Base-by-base conservation (phyloP, 306 rosid species). In the Casuarina cunninghamiana region DNA sequence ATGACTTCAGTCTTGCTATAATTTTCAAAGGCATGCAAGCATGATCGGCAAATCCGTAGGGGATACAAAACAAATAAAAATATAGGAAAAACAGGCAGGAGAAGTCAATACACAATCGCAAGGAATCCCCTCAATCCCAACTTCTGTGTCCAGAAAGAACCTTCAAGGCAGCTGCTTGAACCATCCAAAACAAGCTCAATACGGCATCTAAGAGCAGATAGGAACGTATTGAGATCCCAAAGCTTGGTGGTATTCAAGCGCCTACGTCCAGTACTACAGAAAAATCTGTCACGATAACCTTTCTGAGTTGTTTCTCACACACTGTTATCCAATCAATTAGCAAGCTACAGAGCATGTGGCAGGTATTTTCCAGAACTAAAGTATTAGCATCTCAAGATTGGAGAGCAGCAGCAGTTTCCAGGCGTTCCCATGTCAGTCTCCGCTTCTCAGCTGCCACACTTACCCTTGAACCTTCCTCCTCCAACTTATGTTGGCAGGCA, bases 281-380 rank as follows among this genome's bases (percentile, higher is more conserved):
- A 65, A 69, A 63, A 57, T 45, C 53, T 54, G 67, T 74, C 69
- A 38, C 60, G n/a, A 41, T 75, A 37, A 44, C 17, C 54, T 21
- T 37, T 48, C 51, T 5, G 75, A 62, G 42, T 72, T 79, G 76
- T 71, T 75, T 68, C 69, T 69, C 69, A 45, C 68, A 43, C 53
- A 42, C 70, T 11, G 82, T 74, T 32, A 77, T 80, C 55, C 44
- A 13, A 57, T 78, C 71, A 75, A 78, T 77, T 86, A 92, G 93
- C 97, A 91, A 72, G 96, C 97, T 78, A 88, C 97, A 6, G 93
- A 87, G 89, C 96, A 95, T 65, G 94, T 69, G 41, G 87, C 79
- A 78, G 96, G 83, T 82, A 26, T 90, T 88, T 50, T 86, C 87
- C 32, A 88, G 88, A 67, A 90, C 89, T 77, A 90, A 44, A 49